These are phyloP conservation scores for Colletotrichum viniferum DNA, from an alignment of 2,329 filamentous ascomycete species.

Conservation along the genomic window DNA sequence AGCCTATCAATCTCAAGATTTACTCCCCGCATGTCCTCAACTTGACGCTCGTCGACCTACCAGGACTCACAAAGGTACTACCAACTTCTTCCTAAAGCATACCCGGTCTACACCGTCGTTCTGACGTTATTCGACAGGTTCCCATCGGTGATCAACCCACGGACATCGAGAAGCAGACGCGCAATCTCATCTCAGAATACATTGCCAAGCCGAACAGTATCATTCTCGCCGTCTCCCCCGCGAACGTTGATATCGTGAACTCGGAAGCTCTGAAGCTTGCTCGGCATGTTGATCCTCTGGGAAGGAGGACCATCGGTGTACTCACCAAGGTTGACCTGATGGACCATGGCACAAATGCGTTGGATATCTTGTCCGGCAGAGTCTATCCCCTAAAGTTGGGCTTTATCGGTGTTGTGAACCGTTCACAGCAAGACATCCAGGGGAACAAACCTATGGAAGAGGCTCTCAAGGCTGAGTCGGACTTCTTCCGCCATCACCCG, in stretches of 20 bases:
- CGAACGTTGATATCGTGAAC: conserved; percentile 98
- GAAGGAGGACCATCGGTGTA: conserved; percentile 93
- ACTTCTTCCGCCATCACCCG: conserved; percentile 97
- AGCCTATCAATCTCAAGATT: conserved; percentile 97
- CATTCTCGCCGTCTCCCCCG: conserved; percentile 92
- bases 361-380: conserved; percentile 95
- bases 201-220: conserved; percentile 99
- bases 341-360: conserved; percentile 97
- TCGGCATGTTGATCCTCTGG: conserved; percentile 93
- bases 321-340: conserved; percentile 97
- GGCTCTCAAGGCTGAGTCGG: conserved; percentile 84
- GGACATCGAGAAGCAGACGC: conserved; percentile 98
- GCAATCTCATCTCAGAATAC: conserved; percentile 95
- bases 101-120: neutral
- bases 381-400: conserved; percentile 97
- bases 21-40: conserved; percentile 97
- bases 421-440: conserved; percentile 97
- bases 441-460: conserved; percentile 94
- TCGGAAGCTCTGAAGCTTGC: conserved; percentile 97
- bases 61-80: conserved; percentile 87
- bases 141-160: conserved; percentile 97
- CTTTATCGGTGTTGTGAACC: conserved; percentile 97
- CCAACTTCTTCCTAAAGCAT: neutral
- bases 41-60: conserved; percentile 93
- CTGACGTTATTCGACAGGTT: conserved; percentile 57